These are phyloP conservation scores for Lachancea quebecensis DNA, from an alignment of 805 yeast genomes.

Conservation along the genomic window DNA sequence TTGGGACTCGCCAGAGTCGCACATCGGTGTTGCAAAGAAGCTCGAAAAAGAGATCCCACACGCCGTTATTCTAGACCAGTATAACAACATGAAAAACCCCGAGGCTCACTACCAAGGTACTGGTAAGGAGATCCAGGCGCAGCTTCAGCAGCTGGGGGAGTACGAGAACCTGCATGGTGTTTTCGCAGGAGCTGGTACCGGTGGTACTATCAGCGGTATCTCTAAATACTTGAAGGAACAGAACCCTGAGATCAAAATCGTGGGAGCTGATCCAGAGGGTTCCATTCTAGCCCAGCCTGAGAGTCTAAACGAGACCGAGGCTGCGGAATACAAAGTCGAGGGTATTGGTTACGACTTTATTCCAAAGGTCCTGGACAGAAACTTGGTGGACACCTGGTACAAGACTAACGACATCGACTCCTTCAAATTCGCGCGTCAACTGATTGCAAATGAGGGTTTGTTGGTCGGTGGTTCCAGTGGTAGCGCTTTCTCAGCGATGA, in stretches of 20 bases:
- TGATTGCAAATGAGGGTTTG: conserved; percentile 79
- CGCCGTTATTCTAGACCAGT: conserved; percentile 79
- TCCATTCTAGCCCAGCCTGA: conserved; percentile 80
- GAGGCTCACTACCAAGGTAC: conserved; percentile 79
- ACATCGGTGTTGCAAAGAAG: conserved; percentile 79
- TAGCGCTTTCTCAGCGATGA: conserved; percentile 72
- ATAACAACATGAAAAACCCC: conserved; percentile 72
- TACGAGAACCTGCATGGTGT: conserved; percentile 61
- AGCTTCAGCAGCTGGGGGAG: conserved; percentile 39
- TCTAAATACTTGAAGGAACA: conserved; percentile 69
- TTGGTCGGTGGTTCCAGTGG: conserved; percentile 90
- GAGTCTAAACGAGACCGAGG: conserved; percentile 48
- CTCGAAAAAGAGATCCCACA: conserved; percentile 79
- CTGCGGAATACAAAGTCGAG: conserved; percentile 67
- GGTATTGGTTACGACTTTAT: conserved; percentile 88
- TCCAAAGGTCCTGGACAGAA: conserved; percentile 71
- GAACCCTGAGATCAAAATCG: conserved; percentile 51
- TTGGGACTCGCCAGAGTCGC: conserved; percentile 88
- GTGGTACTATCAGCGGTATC: conserved; percentile 85
- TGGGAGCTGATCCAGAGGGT: conserved; percentile 84
- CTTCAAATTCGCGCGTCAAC: conserved; percentile 71
- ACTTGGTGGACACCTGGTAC: conserved; percentile 67
- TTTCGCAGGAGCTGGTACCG: conserved; percentile 92
- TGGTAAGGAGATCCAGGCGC: conserved; percentile 80
- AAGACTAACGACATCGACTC: conserved; percentile 80